These are phyloP conservation scores for Paracoccidioides brasiliensis DNA, from an alignment of 2,329 filamentous ascomycete species.

Conservation along the genomic window DNA sequence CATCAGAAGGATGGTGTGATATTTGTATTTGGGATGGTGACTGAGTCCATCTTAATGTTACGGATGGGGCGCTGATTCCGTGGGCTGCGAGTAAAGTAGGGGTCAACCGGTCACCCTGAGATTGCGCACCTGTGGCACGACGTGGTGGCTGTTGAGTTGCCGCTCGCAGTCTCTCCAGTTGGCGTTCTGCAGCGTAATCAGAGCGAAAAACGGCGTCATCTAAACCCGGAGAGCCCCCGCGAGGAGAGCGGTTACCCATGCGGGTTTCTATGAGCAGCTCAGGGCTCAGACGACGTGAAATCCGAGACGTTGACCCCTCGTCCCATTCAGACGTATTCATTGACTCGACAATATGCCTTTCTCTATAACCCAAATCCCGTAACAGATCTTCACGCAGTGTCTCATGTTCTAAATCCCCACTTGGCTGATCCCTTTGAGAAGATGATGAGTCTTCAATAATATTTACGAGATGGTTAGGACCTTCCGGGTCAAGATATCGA, in stretches of 20 bases:
- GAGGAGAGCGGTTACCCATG: conserved; percentile 18
- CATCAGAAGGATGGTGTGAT: conserved; percentile 14
- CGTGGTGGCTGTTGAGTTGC: conserved; percentile 20
- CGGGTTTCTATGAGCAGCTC: conserved; percentile 17
- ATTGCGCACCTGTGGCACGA: conserved; percentile 29
- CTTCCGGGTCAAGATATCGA: background rate
- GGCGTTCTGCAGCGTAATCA: conserved; percentile 21
- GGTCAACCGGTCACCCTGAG: conserved; percentile 19
- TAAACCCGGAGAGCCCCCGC: conserved; percentile 22
- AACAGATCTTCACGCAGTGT: conserved; percentile 24
- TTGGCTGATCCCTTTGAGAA: conserved; percentile 6
- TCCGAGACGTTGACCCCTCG: conserved; percentile 16
- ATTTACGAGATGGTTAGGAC: conserved; percentile 14
- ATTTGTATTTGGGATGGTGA: conserved; percentile 29
- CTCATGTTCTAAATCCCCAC: conserved; percentile 12
- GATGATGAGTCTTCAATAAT: conserved; percentile 14
- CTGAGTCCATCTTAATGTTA: conserved; percentile 28
- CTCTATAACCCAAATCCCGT: conserved; percentile 29
- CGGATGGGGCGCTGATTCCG: conserved; percentile 19
- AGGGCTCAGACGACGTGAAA: conserved; percentile 17
- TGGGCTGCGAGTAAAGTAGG: conserved; percentile 14
- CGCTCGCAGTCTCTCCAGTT: conserved; percentile 16
- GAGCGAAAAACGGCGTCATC: conserved; percentile 16
- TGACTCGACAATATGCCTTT: conserved; percentile 32
- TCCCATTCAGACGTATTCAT: conserved; percentile 30